A percentile compares a stretch with the other conserved stretches of the same genome.
These are phyloP conservation scores for Moesziomyces aphidis DNA, from an alignment of 1,284 basidiomycete genomes.

Conservation along the genomic window DNA sequence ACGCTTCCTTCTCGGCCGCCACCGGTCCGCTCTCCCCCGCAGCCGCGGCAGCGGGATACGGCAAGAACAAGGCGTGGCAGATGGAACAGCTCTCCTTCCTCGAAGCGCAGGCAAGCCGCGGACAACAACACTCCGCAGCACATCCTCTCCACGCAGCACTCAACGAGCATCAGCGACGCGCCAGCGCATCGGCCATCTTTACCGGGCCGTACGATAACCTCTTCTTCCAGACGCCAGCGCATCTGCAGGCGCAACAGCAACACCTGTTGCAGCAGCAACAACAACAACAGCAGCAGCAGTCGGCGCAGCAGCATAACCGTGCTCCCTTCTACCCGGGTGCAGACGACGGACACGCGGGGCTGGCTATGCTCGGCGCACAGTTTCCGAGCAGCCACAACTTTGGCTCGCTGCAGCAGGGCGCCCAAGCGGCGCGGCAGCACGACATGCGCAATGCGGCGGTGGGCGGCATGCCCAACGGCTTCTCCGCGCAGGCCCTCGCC, in stretches of 20 bases:
- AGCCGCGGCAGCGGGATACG: constrained; percentile 43
- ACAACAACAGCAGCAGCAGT: constrained; percentile 10
- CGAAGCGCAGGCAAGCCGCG: constrained; percentile 42
- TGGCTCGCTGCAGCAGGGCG: constrained; percentile 20
- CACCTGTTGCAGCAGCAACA: constrained; percentile 1
- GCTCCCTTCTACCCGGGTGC: constrained; percentile 29
- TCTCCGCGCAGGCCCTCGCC: constrained; percentile 29
- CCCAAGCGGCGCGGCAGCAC: constrained; percentile 14
- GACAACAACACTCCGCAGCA: constrained; percentile 13
- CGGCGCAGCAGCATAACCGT: constrained; percentile 13
- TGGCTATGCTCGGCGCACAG: constrained; percentile 42
- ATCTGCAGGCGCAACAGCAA: constrained; percentile 13
- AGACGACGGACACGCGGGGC: constrained; percentile 12
- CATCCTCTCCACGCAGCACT: constrained; percentile 4
- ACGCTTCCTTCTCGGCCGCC: constrained; percentile 27
- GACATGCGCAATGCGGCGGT: not conserved
- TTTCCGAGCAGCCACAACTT: constrained; percentile 59
- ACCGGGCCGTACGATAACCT: constrained; percentile 28
- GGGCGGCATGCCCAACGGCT: constrained; percentile 7
- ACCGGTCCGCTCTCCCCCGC: constrained; percentile 8
- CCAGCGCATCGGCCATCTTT: constrained; percentile 13
- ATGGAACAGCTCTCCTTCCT: constrained; percentile 57
- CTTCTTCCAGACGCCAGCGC: constrained; percentile 15
- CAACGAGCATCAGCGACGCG: constrained; percentile 16
- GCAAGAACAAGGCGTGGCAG: constrained; percentile 57